A percentile compares a stretch with the other conserved stretches of the same genome.
phyloP scores from a whole-genome alignment of 2,329 filamentous ascomycete genomes.

The Trichoderma endophyticum region DNA sequence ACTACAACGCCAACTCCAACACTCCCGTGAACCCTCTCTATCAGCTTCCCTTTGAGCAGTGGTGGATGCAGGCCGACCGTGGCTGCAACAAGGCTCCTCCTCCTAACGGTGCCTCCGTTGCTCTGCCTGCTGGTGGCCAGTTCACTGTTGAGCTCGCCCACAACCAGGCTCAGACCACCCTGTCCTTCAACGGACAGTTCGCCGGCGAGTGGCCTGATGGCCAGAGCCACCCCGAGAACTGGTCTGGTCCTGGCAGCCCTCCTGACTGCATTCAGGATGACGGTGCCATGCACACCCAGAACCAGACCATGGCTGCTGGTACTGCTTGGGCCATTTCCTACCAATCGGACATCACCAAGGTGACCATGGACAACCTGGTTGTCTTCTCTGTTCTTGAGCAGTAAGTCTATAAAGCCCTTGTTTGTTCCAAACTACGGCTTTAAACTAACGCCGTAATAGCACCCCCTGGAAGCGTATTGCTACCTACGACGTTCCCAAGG shows the following conservation, averaged over 20 bases:
- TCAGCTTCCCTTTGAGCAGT: slow-evolving; percentile 38
- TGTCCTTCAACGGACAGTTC: slow-evolving; percentile 38
- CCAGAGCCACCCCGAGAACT: slow-evolving; percentile 40
- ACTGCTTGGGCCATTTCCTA: slow-evolving; percentile 49
- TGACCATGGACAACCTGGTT: slow-evolving; percentile 46
- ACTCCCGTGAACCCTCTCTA: slow-evolving; percentile 42
- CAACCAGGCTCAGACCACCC: slow-evolving; percentile 44
- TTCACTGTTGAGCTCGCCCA: slow-evolving; percentile 47
- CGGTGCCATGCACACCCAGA: slow-evolving; percentile 44
- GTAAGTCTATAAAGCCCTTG: slow-evolving; percentile 25
- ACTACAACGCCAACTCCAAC: slow-evolving; percentile 41
- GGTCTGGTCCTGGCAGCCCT: slow-evolving; percentile 32
- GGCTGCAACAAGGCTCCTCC: slow-evolving; percentile 39
- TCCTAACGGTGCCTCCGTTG: slow-evolving; percentile 28
- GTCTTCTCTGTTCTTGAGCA: slow-evolving; percentile 43
- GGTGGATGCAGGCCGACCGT: slow-evolving; percentile 47
- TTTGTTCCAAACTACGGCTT: neutral
- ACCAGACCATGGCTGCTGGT: slow-evolving; percentile 39
- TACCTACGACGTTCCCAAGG: slow-evolving; percentile 24
- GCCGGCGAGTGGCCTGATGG: slow-evolving; percentile 45
- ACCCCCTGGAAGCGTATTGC: slow-evolving; percentile 25
- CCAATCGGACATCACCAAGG: slow-evolving; percentile 38
- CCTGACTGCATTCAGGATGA: slow-evolving; percentile 34
- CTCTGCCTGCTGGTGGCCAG: slow-evolving; percentile 44
- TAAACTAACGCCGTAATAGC: slow-evolving; percentile 1